A percentile compares a stretch with the other conserved stretches of the same genome.
phyloP scores from a whole-genome alignment of 345 rosid species.

The Schrenkiella parvula region DNA sequence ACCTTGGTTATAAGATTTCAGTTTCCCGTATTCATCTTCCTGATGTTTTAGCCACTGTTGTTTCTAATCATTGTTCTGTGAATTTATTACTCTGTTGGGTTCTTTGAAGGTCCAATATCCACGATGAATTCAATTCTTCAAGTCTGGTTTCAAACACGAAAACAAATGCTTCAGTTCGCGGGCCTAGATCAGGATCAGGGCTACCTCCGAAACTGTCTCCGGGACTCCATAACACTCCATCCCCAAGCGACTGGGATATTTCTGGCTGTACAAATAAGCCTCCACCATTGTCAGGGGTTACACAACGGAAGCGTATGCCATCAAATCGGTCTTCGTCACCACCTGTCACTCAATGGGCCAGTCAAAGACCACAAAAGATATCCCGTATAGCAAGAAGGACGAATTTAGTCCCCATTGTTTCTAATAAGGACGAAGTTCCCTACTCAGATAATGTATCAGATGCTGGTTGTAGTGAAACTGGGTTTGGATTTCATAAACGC shows the following conservation, averaged over 20 bases:
- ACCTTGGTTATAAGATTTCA: constrained; percentile 10
- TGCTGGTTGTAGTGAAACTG: constrained; percentile 60
- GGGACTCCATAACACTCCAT: constrained; percentile 56
- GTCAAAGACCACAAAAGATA: constrained; percentile 84
- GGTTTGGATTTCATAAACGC: constrained; percentile 59
- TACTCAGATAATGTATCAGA: constrained; percentile 63
- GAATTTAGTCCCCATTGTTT: constrained; percentile 62
- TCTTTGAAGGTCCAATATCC: constrained; percentile 51
- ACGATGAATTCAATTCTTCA: constrained; percentile 68
- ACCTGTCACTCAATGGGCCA: constrained; percentile 78
- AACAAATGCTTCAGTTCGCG: constrained; percentile 59
- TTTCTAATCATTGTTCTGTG: constrained; percentile 8
- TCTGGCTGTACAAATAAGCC: constrained; percentile 76
- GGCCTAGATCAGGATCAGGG: constrained; percentile 69
- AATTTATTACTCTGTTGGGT: constrained; percentile 9
- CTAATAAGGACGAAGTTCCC: constrained; percentile 61
- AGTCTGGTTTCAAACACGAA: constrained; percentile 69
- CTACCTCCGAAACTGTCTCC: constrained; percentile 63
- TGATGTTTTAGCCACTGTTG: constrained; percentile 5
- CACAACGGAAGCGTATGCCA: constrained; percentile 65
- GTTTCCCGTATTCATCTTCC: neutral
- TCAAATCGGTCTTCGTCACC: constrained; percentile 76
- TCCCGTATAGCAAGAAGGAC: constrained; percentile 86
- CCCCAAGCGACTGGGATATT: constrained; percentile 78
- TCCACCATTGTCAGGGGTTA: constrained; percentile 53